phyloP scores from a whole-genome alignment of 495 filamentous ascomycete genomes.

The Collariella sp. region DNA sequence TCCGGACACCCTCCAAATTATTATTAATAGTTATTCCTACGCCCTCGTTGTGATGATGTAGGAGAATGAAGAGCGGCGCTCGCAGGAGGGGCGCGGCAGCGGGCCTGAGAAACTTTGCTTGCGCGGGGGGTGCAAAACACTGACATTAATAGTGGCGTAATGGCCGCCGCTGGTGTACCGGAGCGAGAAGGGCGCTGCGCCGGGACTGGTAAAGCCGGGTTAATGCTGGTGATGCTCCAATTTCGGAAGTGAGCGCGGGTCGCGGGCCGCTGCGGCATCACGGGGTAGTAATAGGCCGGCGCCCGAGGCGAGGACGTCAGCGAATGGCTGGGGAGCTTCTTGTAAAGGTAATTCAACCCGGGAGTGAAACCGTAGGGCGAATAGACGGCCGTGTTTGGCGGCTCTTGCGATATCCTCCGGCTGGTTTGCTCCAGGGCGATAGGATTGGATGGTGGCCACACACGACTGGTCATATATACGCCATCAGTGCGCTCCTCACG shows the following conservation, averaged over 20 bases:
- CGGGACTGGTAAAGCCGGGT: slow-evolving; percentile 26
- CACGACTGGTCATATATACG: no score
- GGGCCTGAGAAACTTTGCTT: slow-evolving; percentile 43
- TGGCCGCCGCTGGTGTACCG: slow-evolving; percentile 48
- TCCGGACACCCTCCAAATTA: no score
- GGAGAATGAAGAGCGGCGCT: slow-evolving; percentile 44
- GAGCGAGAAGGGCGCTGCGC: slow-evolving; percentile 37
- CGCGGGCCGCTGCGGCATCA: slow-evolving; percentile 39
- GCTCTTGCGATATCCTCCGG: slow-evolving; percentile 22
- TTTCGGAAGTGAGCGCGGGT: slow-evolving; percentile 41
- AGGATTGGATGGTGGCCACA: no score
- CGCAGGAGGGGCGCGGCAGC: slow-evolving; percentile 31
- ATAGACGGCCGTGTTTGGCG: slow-evolving; percentile 36
- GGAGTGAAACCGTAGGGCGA: slow-evolving; percentile 41
- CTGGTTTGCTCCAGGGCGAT: no score
- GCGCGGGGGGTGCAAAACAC: slow-evolving; percentile 38
- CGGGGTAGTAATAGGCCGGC: slow-evolving; percentile 36
- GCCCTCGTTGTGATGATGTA: slow-evolving; percentile 42
- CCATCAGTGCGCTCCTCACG: no score
- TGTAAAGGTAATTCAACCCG: slow-evolving; percentile 30
- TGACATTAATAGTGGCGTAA: slow-evolving; percentile 50
- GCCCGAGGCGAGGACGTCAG: slow-evolving; percentile 44
- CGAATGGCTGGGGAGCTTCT: slow-evolving; percentile 38
- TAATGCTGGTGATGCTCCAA: slow-evolving; percentile 25
- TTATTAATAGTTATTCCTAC: no score